phyloP scores from a whole-genome alignment of 176 grass and related monocot species.

The Pontederia paniculata region DNA sequence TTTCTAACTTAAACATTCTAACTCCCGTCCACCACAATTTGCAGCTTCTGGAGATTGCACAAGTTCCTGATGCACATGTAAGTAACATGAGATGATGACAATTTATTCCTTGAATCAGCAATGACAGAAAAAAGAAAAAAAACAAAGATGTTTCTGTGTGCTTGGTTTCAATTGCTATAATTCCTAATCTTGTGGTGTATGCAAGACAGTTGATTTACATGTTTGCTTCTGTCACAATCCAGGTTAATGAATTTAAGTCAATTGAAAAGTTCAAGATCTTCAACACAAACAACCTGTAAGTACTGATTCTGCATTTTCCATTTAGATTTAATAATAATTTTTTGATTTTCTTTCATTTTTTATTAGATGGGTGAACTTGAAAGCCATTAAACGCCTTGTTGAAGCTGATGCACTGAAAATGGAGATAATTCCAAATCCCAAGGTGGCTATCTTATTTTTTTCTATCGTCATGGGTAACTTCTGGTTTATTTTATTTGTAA shows the following conservation, averaged over 20 bases:
- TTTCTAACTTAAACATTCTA: not conserved
- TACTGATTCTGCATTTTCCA: not conserved
- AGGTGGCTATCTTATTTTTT: slow-evolving; percentile 27
- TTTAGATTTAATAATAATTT: not conserved
- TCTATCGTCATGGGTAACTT: not conserved
- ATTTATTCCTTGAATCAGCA: slow-evolving; percentile 7
- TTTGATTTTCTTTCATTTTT: not conserved
- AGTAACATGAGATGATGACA: slow-evolving; percentile 16
- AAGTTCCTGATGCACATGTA: slow-evolving; percentile 99
- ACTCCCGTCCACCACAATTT: not conserved
- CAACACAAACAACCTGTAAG: slow-evolving; percentile 93
- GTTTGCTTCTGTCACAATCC: slow-evolving; percentile 13
- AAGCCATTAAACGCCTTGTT: slow-evolving; percentile 78
- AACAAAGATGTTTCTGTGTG: not conserved
- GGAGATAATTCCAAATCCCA: slow-evolving; percentile 98
- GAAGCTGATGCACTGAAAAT: slow-evolving; percentile 90
- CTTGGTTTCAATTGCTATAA: no score
- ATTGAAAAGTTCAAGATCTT: slow-evolving; percentile 99
- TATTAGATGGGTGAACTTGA: slow-evolving; percentile 84
- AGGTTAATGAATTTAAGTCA: slow-evolving; percentile 93
- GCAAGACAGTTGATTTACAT: not conserved
- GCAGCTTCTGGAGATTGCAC: slow-evolving; percentile 99
- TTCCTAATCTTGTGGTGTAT: not conserved
- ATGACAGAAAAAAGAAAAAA: not conserved
- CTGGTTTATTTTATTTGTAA: not conserved